Percentiles rank a stretch among this genome's conserved stretches.
Evolutionary conservation across 169 alveolate genomes (phyloP).

Genomic region (Plasmodium berghei): DNA sequence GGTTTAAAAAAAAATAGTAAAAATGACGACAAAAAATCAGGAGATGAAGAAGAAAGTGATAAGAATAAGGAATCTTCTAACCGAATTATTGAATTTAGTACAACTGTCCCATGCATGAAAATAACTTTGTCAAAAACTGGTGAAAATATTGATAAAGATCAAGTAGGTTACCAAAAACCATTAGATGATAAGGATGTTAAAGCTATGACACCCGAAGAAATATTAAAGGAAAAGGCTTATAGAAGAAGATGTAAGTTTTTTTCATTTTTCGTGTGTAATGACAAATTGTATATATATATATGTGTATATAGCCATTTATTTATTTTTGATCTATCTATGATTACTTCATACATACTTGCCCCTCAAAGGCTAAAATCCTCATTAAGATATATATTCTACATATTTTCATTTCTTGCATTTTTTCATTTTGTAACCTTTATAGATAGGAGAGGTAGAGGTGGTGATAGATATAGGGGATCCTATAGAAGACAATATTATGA

Average conservation of each 20-base stretch:
- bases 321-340: background rate
- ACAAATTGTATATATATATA: constrained; percentile 11
- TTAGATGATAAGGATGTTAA: constrained; percentile 56
- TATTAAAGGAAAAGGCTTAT: constrained; percentile 62
- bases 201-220: constrained; percentile 67
- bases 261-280: background rate
- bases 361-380: too few species aligned
- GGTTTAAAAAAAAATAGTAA: constrained; percentile 18
- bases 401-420: background rate
- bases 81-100: constrained; percentile 54
- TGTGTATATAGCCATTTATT: background rate
- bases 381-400: too few species aligned
- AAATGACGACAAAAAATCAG: constrained; percentile 26
- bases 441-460: constrained; percentile 73
- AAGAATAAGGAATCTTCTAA: constrained; percentile 38
- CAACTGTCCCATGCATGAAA: constrained; percentile 73
- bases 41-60: constrained; percentile 38
- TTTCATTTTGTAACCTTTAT: background rate
- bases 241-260: constrained; percentile 58
- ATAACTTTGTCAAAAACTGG: constrained; percentile 64
- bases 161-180: constrained; percentile 69
- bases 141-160: constrained; percentile 43
- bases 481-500: constrained; percentile 62
- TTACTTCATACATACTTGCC: too few species aligned
- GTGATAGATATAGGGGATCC: constrained; percentile 22